Evolutionary conservation across 768 basidiomycete genomes (phyloP).

Genomic region (Cyclocybe aegerita): DNA sequence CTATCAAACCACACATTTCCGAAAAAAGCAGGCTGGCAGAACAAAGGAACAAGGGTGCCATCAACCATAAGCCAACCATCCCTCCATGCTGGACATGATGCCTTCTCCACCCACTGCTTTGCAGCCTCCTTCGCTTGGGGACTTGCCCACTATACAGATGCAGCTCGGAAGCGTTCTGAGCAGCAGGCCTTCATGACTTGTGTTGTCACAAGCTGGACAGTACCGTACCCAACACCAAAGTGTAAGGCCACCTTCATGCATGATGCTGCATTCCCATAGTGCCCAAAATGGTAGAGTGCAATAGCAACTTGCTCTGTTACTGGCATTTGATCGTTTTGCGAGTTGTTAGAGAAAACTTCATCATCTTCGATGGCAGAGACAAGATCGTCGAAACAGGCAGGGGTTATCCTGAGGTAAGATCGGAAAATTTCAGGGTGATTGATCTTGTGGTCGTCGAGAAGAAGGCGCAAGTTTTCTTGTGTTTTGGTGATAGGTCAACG

Average conservation of each 20-base stretch:
- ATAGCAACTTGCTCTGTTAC: constrained; percentile 32
- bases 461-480: neutral
- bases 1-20: constrained; percentile 1
- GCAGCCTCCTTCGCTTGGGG: constrained; percentile 19
- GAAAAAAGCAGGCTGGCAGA: neutral
- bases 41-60: constrained; percentile 14
- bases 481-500: neutral
- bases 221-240: constrained; percentile 34
- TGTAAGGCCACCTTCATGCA: constrained; percentile 28
- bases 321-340: constrained; percentile 8
- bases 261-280: constrained; percentile 35
- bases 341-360: constrained; percentile 7
- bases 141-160: constrained; percentile 12
- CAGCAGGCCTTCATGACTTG: constrained; percentile 27
- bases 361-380: neutral
- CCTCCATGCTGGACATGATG: constrained; percentile 19
- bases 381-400: constrained; percentile 5
- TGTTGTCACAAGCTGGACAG: constrained; percentile 22
- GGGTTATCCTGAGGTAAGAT: constrained; percentile 1
- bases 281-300: constrained; percentile 36
- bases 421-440: constrained; percentile 3
- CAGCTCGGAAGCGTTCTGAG: constrained; percentile 17
- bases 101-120: constrained; percentile 16
- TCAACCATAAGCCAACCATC: constrained; percentile 30
- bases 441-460: neutral